A percentile compares a stretch with the other conserved stretches of the same genome.
Conservation (phyloP, 345 rosid genomes). For the Hibiscus trionum region DNA sequence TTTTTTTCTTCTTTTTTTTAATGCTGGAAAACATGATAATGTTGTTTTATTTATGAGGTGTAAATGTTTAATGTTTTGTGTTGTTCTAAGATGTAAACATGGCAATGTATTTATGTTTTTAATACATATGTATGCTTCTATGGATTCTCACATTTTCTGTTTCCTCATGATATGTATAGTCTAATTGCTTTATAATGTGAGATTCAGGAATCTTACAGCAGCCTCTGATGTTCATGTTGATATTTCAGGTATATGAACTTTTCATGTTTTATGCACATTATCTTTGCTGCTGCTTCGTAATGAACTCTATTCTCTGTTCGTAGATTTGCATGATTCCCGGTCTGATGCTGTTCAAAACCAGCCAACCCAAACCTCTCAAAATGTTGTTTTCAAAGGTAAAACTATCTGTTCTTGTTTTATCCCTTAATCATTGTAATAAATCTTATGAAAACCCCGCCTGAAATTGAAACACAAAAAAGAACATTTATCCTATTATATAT, state of each 20-base stretch:
- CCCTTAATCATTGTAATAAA: too few species aligned
- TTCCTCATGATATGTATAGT: constrained; percentile 2
- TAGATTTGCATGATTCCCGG: constrained; percentile 27
- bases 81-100: too few species aligned
- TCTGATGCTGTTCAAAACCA: constrained; percentile 43
- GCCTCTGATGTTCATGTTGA: neutral
- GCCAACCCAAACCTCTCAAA: constrained; percentile 46
- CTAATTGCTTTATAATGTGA: constrained; percentile 13
- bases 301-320: neutral
- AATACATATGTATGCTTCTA: constrained; percentile 42
- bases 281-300: neutral
- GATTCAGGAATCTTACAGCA: constrained; percentile 42
- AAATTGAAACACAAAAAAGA: too few species aligned
- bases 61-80: too few species aligned
- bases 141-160: constrained; percentile 13
- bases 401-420: too few species aligned
- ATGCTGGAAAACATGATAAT: too few species aligned
- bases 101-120: too few species aligned
- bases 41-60: too few species aligned
- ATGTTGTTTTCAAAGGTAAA: constrained; percentile 68
- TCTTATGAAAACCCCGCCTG: too few species aligned
- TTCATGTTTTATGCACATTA: constrained; percentile 3
- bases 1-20: too few species aligned
- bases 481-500: too few species aligned
- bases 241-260: neutral